Evolutionary conservation across 768 basidiomycete genomes (phyloP).

Genomic region (Austroboletus eburneus): DNA sequence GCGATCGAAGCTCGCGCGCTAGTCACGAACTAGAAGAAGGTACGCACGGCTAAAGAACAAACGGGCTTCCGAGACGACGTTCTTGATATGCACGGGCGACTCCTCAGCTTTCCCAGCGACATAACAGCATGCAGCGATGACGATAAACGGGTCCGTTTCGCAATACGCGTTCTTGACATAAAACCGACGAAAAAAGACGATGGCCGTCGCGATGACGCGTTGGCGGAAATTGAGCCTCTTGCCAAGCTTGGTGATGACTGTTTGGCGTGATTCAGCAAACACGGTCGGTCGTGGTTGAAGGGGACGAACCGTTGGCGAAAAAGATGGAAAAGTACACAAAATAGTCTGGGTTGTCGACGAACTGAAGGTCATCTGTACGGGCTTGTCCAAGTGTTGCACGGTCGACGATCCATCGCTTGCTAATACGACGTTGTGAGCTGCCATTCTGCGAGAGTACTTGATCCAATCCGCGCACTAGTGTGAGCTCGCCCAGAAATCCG

Average conservation of each 20-base stretch:
- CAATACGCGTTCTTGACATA: conserved; percentile 94
- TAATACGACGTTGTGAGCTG: conserved; percentile 32
- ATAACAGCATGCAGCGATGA: conserved; percentile 90
- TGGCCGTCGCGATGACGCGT: conserved; percentile 89
- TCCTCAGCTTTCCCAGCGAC: conserved; percentile 98
- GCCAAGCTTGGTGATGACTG: conserved; percentile 84
- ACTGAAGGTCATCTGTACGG: conserved; percentile 72
- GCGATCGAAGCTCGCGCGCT: neutral
- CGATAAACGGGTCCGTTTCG: conserved; percentile 93
- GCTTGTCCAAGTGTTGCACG: conserved; percentile 69
- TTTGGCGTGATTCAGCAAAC: neutral
- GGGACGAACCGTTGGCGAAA: conserved; percentile 70
- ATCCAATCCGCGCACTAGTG: conserved; percentile 59
- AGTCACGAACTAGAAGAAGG: neutral
- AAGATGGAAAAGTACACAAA: conserved; percentile 83
- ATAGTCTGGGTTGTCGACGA: conserved; percentile 72
- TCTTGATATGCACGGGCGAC: conserved; percentile 92
- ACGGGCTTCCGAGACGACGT: conserved; percentile 79
- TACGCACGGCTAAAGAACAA: conserved; percentile 66
- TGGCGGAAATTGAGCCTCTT: conserved; percentile 82
- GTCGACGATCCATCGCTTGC: conserved; percentile 91
- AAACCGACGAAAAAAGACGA: conserved; percentile 94
- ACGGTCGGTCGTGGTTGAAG: neutral
- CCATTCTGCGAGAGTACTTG: conserved; percentile 5
- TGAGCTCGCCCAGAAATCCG: conserved; percentile 89